phyloP scores from a whole-genome alignment of 208 protist genomes.

The Leptomonas pyrrhocoris region DNA sequence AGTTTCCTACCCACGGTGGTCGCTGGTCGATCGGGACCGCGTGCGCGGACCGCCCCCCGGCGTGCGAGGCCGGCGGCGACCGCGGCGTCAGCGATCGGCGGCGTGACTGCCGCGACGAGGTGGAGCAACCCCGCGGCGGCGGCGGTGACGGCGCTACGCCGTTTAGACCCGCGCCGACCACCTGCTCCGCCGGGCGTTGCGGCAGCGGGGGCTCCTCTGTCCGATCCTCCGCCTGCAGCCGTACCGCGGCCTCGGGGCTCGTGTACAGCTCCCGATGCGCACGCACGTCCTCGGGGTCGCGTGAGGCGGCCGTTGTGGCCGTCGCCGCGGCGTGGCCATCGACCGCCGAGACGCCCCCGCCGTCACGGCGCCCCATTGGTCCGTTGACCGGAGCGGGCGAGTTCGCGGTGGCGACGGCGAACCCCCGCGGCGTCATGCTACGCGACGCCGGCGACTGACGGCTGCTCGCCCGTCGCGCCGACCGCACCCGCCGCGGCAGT shows the following conservation, averaged over 20 bases:
- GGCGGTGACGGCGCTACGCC: background rate
- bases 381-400: background rate
- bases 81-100: slow-evolving; percentile 11
- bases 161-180: background rate
- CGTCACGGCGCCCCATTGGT: background rate
- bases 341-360: too few species aligned
- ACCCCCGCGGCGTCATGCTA: slow-evolving; percentile 15
- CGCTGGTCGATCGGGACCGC: slow-evolving; percentile 8
- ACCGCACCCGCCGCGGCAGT: slow-evolving; percentile 14
- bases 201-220: slow-evolving; percentile 14
- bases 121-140: slow-evolving; percentile 1
- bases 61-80: background rate
- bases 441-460: slow-evolving; percentile 15
- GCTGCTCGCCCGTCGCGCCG: slow-evolving; percentile 6
- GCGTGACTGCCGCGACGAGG: slow-evolving; percentile 6
- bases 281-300: background rate
- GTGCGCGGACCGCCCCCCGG: background rate
- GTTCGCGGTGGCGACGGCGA: background rate
- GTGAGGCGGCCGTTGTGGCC: background rate
- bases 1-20: slow-evolving; percentile 27
- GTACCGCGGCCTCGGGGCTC: slow-evolving; percentile 2
- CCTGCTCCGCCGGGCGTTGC: background rate
- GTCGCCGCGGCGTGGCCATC: too few species aligned
- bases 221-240: slow-evolving; percentile 3
- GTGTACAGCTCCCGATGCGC: slow-evolving; percentile 26